Evolutionary conservation across 106 monocot species (phyloP), one percentile per base, ranked within the genome.

Genomic region (Hemerocallis citrina): DNA sequence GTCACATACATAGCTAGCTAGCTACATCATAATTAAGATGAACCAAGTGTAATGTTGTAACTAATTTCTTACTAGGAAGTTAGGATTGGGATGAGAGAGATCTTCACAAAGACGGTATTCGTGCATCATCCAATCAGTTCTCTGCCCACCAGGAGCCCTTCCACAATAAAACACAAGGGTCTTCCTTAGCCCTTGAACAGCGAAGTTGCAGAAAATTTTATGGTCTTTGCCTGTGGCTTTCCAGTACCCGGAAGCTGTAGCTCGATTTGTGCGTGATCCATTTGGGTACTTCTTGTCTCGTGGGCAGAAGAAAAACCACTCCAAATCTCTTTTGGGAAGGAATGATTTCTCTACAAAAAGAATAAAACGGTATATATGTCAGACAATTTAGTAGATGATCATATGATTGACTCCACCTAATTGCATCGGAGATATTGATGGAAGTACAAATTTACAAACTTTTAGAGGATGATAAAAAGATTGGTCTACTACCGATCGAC

Each of bases 261-360:
- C 93, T 52, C 93, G 69, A 49, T 93, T 93, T 2, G 88, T 93
- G 42, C 88, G 81, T 17, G 88, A 88, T 13, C 93, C 93, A 58
- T 88, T 93, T 7, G 93, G 85, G 24, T 88, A 88, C 60, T 93
- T 93, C 16, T 66, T 70, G 63, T 93, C 88, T 17, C 93, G 77
- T 0, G 93, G 88, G 47, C 88, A 88, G 67, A 93, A 93, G 85
- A 93, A 93, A 60, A 93, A 93, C 93, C 93, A 93, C 55, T 93
- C 88, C 74, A 76, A 58, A 35, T 93, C 88, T 68, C 81, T 84
- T 57, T 65, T 88, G 1, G 88, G 88, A 1, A 93, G 81, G 68
- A 85, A 93, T 23, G 93, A 93, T 77, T 89, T 93, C 1, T 84
- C 92, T 92, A 83, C 20, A 71, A 50, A 61, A 20, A 24, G 32